These are phyloP conservation scores for Diaporthe citri DNA, from an alignment of 2,329 filamentous ascomycete genomes.

Conservation along the genomic window DNA sequence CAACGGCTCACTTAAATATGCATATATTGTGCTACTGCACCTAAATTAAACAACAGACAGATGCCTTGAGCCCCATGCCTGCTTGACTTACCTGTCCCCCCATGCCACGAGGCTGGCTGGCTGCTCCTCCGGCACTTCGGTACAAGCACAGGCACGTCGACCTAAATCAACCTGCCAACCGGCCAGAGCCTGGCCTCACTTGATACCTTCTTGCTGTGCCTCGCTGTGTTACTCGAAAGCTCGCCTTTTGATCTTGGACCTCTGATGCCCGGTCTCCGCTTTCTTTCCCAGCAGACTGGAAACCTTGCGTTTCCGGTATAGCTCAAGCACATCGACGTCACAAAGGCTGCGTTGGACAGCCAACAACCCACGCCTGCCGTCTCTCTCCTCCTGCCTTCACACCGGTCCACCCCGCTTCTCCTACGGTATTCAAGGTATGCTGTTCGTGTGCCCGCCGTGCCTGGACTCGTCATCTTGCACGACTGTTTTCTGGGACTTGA, in stretches of 20 bases:
- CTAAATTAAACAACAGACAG: not conserved
- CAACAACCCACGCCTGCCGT: not conserved
- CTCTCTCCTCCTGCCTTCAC: not conserved
- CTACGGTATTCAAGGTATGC: not conserved
- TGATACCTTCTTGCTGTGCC: not conserved
- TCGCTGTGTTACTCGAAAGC: not conserved
- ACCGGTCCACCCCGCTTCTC: not conserved
- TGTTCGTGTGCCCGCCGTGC: not conserved
- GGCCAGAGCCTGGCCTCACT: not conserved
- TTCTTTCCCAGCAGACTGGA: slow-evolving; percentile 6
- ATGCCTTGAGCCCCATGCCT: not conserved
- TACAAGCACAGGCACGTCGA: not conserved
- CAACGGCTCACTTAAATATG: not conserved
- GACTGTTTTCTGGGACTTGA: not conserved
- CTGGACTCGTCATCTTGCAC: not conserved
- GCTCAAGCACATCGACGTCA: not conserved
- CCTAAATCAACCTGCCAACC: not conserved
- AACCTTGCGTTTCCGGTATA: not conserved
- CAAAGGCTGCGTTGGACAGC: not conserved
- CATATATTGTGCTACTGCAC: not conserved
- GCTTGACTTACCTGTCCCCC: not conserved
- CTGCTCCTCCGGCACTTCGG: slow-evolving; percentile 9
- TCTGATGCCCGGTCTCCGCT: not conserved
- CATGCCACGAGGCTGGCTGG: slow-evolving; percentile 1
- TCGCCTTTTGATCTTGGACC: not conserved